A percentile compares a stretch with the other conserved stretches of the same genome.
Evolutionary conservation across 805 yeast genomes (phyloP).

Genomic region (Starmera quercuum): DNA sequence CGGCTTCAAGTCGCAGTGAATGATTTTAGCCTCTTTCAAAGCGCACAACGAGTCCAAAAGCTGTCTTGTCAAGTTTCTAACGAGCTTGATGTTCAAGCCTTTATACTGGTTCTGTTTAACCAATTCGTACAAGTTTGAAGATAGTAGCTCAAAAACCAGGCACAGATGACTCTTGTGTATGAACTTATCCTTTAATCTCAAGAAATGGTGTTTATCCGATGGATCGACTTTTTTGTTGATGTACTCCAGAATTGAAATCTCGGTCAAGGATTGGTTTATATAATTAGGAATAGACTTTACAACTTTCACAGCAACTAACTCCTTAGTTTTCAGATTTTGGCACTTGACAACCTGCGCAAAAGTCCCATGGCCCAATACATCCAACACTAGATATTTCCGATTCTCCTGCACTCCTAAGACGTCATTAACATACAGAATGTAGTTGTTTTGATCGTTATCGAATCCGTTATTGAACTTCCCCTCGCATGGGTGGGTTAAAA

Average conservation of each 20-base stretch:
- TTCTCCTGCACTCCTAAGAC: conserved; percentile 82
- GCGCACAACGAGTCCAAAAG: conserved; percentile 73
- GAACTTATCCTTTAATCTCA: conserved; percentile 78
- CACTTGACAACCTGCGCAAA: conserved; percentile 98
- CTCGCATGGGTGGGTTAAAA: conserved; percentile 86
- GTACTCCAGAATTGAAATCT: conserved; percentile 78
- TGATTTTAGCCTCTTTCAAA: conserved; percentile 73
- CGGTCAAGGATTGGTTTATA: conserved; percentile 85
- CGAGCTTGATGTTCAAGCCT: conserved; percentile 76
- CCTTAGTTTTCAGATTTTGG: conserved; percentile 58
- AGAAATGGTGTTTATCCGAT: conserved; percentile 64
- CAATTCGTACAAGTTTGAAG: conserved; percentile 83
- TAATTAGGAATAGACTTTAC: conserved; percentile 89
- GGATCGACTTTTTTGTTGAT: conserved; percentile 67
- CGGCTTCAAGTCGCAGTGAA: conserved; percentile 96
- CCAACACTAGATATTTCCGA: conserved; percentile 80
- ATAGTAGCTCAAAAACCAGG: conserved; percentile 82
- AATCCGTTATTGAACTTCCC: conserved; percentile 73
- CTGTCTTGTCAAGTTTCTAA: conserved; percentile 73
- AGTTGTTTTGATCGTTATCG: conserved; percentile 87
- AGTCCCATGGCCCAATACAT: conserved; percentile 91
- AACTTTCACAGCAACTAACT: conserved; percentile 89
- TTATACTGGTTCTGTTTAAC: conserved; percentile 90
- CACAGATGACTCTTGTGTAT: conserved; percentile 91
- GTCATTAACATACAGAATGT: conserved; percentile 90